A percentile compares a stretch with the other conserved stretches of the same genome.
Evolutionary conservation across 441 rosid species (phyloP).

Genomic region (Croton laevigatus): DNA sequence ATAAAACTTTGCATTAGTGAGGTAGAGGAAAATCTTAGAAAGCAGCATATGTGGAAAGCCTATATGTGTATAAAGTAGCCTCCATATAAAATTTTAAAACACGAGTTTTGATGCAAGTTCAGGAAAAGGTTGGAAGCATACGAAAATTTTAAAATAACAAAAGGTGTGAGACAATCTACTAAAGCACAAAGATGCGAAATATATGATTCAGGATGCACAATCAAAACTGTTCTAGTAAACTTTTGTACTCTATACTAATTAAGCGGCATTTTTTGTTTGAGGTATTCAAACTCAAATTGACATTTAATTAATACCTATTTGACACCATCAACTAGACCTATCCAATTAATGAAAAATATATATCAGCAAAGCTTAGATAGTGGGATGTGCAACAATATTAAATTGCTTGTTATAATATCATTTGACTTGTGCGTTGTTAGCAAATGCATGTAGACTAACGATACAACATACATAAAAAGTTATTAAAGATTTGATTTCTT

Average conservation of each 20-base stretch:
- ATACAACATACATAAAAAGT: not conserved
- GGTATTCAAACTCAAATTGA: not conserved
- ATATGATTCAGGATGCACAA: not conserved
- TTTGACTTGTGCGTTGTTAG: no score
- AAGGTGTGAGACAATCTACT: not conserved
- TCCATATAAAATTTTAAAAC: not conserved
- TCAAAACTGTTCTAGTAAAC: not conserved
- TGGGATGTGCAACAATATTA: no score
- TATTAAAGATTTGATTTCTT: not conserved
- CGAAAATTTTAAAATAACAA: not conserved
- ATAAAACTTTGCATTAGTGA: slow-evolving; percentile 22
- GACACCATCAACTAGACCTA: not conserved
- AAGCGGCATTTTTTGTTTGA: not conserved
- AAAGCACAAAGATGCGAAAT: not conserved
- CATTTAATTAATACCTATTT: not conserved
- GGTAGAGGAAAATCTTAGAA: not conserved
- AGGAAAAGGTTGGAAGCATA: not conserved
- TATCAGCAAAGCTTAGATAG: no score
- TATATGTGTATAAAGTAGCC: not conserved
- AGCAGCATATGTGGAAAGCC: not conserved
- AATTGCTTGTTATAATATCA: no score
- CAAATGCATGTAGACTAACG: no score
- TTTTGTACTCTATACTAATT: not conserved
- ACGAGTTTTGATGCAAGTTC: not conserved
- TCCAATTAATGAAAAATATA: no score